Base-by-base conservation (phyloP, 2,329 filamentous ascomycete genomes). In the Raffaelea arxii region DNA sequence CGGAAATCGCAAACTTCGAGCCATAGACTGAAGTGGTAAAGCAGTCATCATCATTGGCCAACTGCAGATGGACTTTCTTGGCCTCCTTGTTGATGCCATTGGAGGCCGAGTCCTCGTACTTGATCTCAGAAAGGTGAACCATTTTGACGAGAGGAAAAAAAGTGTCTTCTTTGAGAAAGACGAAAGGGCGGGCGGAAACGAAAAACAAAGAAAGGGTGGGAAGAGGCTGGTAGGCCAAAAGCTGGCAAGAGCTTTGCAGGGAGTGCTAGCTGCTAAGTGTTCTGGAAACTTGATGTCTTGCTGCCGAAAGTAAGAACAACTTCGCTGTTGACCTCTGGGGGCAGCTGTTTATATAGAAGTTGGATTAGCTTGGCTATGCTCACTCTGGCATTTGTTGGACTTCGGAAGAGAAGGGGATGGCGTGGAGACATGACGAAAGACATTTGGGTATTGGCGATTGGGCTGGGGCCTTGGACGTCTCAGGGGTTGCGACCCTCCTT, bases 21-120 rank as follows among this genome's bases (percentile, higher is more conserved):
- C 90, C 91, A 61, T 96, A 97, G 58, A 96, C 86, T 53, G 82
- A 89, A 36, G 84, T 82, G 46, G 81, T 84, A 68, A 82, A 83
- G 59, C 72, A 68, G 60, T 79, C 75, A 18, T 69, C 67, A 43
- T 72, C 69, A 52, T 69, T 66, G 54, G 68, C 64, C 24, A 78
- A 69, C 54, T 74, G 63, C 32, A 77, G 61, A 46, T 67, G 66
- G 49, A 65, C 56, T 54, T 69, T 69, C 55, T 65, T 66, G 50
- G 67, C 56, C 35, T 61, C 60, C 40, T 65, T 54, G 46, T 61
- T 54, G 22, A 69, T 52, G 24, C 55, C 50, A 41, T 55, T 52
- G 12, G 54, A 54, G 25, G 56, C 46, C 43, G 58, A 30, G 24
- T 61, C 56, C 25, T 60, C 54, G 47, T 61, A 48, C 46, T 63